These are phyloP conservation scores for Populus deltoides DNA, from an alignment of 345 rosid species.

Conservation along the genomic window DNA sequence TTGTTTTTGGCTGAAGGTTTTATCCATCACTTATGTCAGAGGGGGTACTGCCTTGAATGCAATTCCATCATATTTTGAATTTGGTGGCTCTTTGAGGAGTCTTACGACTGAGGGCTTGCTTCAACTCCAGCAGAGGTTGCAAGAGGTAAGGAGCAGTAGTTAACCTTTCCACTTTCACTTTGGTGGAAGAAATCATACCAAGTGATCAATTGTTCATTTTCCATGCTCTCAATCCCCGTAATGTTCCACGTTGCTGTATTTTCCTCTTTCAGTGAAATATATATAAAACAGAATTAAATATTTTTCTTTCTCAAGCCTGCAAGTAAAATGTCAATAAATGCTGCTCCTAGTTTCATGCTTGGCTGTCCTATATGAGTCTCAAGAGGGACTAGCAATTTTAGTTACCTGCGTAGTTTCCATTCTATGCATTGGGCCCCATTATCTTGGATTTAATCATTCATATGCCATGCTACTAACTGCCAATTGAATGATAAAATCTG, in stretches of 20 bases:
- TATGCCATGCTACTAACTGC: background rate
- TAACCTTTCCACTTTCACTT: background rate
- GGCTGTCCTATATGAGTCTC: background rate
- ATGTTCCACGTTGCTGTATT: background rate
- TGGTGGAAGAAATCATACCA: background rate
- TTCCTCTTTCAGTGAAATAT: background rate
- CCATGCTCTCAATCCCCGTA: no score
- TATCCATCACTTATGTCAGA: conserved; percentile 67
- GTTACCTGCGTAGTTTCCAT: background rate
- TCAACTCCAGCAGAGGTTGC: conserved; percentile 56
- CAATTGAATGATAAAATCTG: background rate
- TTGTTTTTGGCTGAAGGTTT: conserved; percentile 48
- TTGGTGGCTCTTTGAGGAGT: conserved; percentile 88
- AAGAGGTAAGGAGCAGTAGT: conserved; percentile 46
- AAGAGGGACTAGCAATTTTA: background rate
- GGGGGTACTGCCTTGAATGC: conserved; percentile 49
- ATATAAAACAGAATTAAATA: background rate
- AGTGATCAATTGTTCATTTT: background rate
- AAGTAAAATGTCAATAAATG: background rate
- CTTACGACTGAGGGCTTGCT: conserved; percentile 69
- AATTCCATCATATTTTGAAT: conserved; percentile 61
- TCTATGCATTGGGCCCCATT: background rate
- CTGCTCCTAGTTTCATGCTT: background rate
- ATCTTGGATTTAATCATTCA: background rate
- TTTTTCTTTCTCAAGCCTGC: background rate